Conservation (phyloP, 495 filamentous ascomycete species). For the Penicillium turbatum region DNA sequence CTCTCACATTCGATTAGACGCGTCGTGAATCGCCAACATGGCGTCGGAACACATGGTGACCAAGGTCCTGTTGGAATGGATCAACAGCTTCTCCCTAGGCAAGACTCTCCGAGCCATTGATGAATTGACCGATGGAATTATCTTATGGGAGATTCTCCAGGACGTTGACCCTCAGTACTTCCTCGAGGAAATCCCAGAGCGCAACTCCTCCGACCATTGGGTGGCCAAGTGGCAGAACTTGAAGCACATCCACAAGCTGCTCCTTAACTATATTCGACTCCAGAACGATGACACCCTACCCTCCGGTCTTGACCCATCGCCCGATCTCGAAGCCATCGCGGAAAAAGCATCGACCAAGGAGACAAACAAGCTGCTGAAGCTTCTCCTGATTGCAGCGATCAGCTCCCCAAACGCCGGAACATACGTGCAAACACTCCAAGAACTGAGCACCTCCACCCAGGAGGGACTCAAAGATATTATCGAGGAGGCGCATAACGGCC, state of each 20-base stretch:
- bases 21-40: constrained; percentile 30
- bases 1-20: constrained; percentile 6
- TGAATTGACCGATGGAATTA: constrained; percentile 70
- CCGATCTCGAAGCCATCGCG: constrained; percentile 59
- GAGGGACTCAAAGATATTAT: constrained; percentile 48
- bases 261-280: constrained; percentile 62
- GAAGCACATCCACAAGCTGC: constrained; percentile 63
- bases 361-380: constrained; percentile 55
- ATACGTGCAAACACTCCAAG: constrained; percentile 52
- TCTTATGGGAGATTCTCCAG: constrained; percentile 65
- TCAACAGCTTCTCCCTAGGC: constrained; percentile 50
- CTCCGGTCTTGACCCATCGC: constrained; percentile 44
- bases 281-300: constrained; percentile 48
- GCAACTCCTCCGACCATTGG: constrained; percentile 48
- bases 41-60: constrained; percentile 43
- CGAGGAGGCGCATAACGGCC: constrained; percentile 43
- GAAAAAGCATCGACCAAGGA: constrained; percentile 40
- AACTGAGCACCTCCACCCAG: constrained; percentile 43
- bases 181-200: constrained; percentile 55
- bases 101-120: constrained; percentile 46
- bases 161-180: constrained; percentile 69
- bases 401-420: constrained; percentile 50
- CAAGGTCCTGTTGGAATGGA: constrained; percentile 56
- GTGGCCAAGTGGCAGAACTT: constrained; percentile 55
- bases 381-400: constrained; percentile 60